These are phyloP conservation scores for Thyridium curvatum DNA, from an alignment of 2,329 filamentous ascomycete genomes.

Conservation along the genomic window DNA sequence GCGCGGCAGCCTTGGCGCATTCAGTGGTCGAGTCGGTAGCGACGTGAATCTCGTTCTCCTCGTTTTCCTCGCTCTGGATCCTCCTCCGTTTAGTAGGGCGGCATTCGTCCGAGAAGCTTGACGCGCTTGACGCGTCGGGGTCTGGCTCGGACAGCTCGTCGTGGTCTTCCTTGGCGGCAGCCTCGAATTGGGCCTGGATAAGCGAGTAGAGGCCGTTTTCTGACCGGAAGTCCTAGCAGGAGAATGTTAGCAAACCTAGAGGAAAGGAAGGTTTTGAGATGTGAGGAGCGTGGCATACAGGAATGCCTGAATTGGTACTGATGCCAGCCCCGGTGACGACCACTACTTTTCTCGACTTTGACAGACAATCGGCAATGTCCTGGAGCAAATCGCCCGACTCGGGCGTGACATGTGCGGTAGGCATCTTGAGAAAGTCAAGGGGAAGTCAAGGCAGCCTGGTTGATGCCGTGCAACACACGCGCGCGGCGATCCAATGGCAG, in stretches of 20 bases:
- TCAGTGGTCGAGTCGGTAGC: no score
- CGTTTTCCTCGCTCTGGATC: conserved; percentile 7
- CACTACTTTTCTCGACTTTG: conserved; percentile 62
- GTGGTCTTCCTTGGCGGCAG: conserved; percentile 28
- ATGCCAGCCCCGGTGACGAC: conserved; percentile 69
- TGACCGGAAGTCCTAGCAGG: conserved; percentile 59
- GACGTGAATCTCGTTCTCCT: background rate
- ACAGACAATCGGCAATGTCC: conserved; percentile 56
- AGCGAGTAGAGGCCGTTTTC: conserved; percentile 67
- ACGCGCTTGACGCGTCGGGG: conserved; percentile 18
- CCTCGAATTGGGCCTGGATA: conserved; percentile 62
- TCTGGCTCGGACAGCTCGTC: conserved; percentile 19
- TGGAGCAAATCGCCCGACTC: conserved; percentile 50
- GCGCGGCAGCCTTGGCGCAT: no score
- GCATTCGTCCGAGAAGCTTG: conserved; percentile 11
- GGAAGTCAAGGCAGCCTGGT: no score
- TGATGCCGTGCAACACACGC: no score
- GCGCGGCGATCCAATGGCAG: no score
- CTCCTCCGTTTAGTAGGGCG: conserved; percentile 18
- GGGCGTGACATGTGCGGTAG: conserved; percentile 49
- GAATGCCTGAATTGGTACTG: conserved; percentile 70
- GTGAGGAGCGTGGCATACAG: conserved; percentile 34
- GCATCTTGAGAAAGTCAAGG: conserved; percentile 37
- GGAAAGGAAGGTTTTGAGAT: background rate
- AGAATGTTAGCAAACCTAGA: conserved; percentile 9